Evolutionary conservation across 208 protist genomes (phyloP), one percentile per base, ranked within the genome.

Genomic region (Entamoeba nuttalli): DNA sequence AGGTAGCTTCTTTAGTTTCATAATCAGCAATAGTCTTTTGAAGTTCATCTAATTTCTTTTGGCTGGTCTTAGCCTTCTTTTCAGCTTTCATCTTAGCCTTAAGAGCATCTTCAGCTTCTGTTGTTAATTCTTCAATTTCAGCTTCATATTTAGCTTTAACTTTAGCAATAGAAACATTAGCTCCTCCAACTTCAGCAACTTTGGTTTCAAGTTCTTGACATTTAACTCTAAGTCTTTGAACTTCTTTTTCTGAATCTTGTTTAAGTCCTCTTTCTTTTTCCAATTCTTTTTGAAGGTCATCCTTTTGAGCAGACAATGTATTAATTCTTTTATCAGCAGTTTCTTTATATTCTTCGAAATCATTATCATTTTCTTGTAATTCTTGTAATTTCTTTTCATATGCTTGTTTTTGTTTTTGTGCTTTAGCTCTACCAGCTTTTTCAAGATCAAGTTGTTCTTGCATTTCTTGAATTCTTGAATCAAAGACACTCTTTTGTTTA

Each of bases 371-470:
- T 35, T 84, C 62, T 35, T 41, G 17, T 7, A 84, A 7, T 84
- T 84, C 62, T 84, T 21, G 14, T 11, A 84, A 35, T 35, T 84
- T 84, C 62, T 84, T 35, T 25, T 25, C 62, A 3, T 84, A 84
- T 15, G 17, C 30, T 21, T 84, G 17, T 35, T 84, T 84, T 35
- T 96, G 62, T 84, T 25, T 35, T 84, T 84, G 57, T 15, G 53
- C 35, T 73, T 97, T 96, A 3, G 97, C 35, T 55, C 95, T 95
- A 95, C 95, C 94, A 30, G 95, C 93, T 50, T 95, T 96, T 69
- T 94, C 57, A 73, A 96, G 62, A n/a, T 84, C 62, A n/a, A 84
- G 62, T 84, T 84, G 62, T 35, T 84, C 62, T 25, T 84, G 17
- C 62, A 84, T 41, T 35, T 84, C 62, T 41, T 25, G 17, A 3